Base-by-base conservation (phyloP, 1,284 basidiomycete species). In the Cryptococcus hybrid region DNA sequence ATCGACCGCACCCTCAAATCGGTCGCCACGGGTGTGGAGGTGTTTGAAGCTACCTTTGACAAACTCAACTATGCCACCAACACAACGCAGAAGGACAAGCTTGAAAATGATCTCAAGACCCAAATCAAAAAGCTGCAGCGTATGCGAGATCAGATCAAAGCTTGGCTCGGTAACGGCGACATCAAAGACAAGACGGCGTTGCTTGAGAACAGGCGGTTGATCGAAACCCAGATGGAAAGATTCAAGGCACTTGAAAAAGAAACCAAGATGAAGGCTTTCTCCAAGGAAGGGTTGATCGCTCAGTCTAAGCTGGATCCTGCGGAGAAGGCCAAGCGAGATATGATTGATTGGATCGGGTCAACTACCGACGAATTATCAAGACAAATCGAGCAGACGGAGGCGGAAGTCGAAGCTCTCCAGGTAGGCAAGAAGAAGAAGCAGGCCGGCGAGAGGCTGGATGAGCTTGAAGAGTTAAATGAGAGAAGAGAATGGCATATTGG, bases 181-280 rank as follows among this genome's bases (percentile, higher is more conserved):
- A 98, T 99, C 81, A 99, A 99, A 83, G 96, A 99, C 86, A 99
- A 99, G 86, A 87, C 88, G 44, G 82, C 86, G 57, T 82, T 99
- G 67, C 80, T 96, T 70, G 95, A 99, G 55, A 94, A 96, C 81
- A 86, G 96, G 66, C 89, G 88, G 77, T 81, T 98, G 63, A 99
- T 99, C 76, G 96, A 99, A 81, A 96, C 92, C 69, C 96, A 99
- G 96, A 99, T 99, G 96, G 96, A 99, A 81, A 92, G 92, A 74
- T 99, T 99, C 85, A 99, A 99, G 74, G 95, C 95, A 30, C 92
- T 92, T 79, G 96, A 99, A 82, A 99, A 99, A 82, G 96, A 99
- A 80, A 98, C 99, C 93, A 99, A 99, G 85, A 99, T 96, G 62
- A 99, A 99, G 78, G 96, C 96, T 0, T 99, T 99, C 80, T 98